Base-by-base conservation (phyloP, 2,329 filamentous ascomycete species). In the Rhytidhysteron rufulum region DNA sequence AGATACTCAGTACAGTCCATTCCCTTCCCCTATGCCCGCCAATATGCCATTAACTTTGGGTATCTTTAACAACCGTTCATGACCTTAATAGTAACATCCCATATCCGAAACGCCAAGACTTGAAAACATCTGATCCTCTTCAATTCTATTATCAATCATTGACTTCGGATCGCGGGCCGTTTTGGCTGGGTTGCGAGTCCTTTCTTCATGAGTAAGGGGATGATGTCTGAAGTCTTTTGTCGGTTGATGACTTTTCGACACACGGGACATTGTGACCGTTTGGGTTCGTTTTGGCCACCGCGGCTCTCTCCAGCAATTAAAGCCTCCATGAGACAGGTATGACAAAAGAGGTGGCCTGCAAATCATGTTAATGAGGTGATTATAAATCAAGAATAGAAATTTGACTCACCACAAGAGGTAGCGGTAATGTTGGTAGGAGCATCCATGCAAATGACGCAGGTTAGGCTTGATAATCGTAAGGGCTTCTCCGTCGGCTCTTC, bases 391-490 rank as follows among this genome's bases (percentile, higher is more conserved):
- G 19, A 15, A n/a, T 9, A 16, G 20, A 13, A 19, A 15, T n/a
- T 13, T 20, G 17, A 66, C 73, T 40, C 67, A 80, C 78, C 80
- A 53, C 80, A 83, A 17, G 71, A 61, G 3, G 80, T 82, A 3
- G 71, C 75, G 2, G 79, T 82, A 8, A 79, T 70, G 54, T 82
- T 72, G 7, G 73, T 79, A 2, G 74, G 77, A 4, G 66, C 71
- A 48, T 83, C 80, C 75, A 83, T 77, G 60, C 80, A 83, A 17
- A 83, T 78, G 32, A 81, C 79, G 55, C 80, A 83, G 45, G 68
- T 77, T 54, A 74, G 73, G 4, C 61, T 71, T 17, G 64, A 74
- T 48, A 75, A 66, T 25, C 65, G 62, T 0, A 61, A 58, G 15
- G 66, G 46, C 19, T 65, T 64, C 36, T 69, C 67, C 18, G 66